Conservation (phyloP, 2,329 filamentous ascomycete genomes). For the Pseudocercospora pini-densiflorae region DNA sequence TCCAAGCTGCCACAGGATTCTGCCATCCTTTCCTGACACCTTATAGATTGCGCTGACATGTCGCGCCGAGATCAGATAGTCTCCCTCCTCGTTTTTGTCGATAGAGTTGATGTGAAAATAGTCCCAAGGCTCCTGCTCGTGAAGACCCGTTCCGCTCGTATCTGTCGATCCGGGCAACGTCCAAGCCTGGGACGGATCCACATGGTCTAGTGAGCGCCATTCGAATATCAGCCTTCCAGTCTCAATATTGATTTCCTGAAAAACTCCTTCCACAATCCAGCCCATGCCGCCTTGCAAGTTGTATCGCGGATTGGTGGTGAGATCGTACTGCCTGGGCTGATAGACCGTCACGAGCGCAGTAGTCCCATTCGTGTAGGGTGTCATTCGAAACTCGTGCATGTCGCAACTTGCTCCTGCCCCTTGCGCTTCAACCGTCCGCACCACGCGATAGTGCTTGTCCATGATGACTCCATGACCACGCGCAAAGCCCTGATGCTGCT, state of each 20-base stretch:
- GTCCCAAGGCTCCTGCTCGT: constrained; percentile 55
- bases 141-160: constrained; percentile 53
- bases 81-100: constrained; percentile 54
- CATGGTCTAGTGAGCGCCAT: constrained; percentile 62
- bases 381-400: constrained; percentile 58
- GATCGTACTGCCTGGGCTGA: constrained; percentile 49
- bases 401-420: constrained; percentile 51
- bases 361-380: constrained; percentile 48
- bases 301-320: constrained; percentile 46
- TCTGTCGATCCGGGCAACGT: constrained; percentile 50
- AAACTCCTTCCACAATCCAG: constrained; percentile 58
- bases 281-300: constrained; percentile 50
- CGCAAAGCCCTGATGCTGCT: constrained; percentile 57
- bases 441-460: constrained; percentile 55
- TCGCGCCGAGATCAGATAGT: constrained; percentile 56
- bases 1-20: constrained; percentile 56
- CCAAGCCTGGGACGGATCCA: constrained; percentile 55
- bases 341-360: constrained; percentile 46
- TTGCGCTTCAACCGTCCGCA: constrained; percentile 50
- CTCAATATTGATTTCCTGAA: constrained; percentile 60
- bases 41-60: constrained; percentile 55
- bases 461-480: constrained; percentile 58
- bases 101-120: constrained; percentile 62
- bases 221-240: constrained; percentile 63
- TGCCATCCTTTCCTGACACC: constrained; percentile 50